Base-by-base conservation (phyloP, 176 grass and related monocot genomes). In the Avena atlantica region DNA sequence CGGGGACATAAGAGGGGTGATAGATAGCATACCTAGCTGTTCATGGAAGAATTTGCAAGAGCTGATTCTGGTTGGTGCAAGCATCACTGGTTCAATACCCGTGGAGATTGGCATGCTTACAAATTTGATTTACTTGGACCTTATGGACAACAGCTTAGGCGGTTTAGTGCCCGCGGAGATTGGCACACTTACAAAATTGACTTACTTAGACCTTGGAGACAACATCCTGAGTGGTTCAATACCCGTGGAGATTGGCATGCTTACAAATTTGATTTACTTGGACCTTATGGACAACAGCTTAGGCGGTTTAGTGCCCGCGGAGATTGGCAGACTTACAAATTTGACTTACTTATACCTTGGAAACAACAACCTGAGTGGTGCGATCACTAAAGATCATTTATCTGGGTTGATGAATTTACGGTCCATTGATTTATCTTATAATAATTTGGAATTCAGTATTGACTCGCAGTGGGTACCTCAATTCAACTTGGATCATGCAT, bases 371-470 rank as follows among this genome's bases (percentile, higher is more conserved):
- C 48, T 91, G 2, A 8, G 17, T n/a, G 81, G 85, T 40, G 47
- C 66, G 14, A 31, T 91, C 2, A 49, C 81, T 6, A 23, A 88
- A 61, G 61, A 76, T 6, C 80, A 88, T 61, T 81, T 91, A 25
- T 5, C 2, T 1, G 49, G 52, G 9, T 36, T 87, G 6, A 2
- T 16, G 4, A 88, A 14, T 20, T 85, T 91, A 8, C 12, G 25
- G 6, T 2, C 0, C 0, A 12, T 85, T 12, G 12, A 21, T 17
- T 81, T 88, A 21, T 63, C 42, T 16, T 0, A 9, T 2, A 91
- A 88, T 49, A 36, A 25, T 72, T 66, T 88, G 11, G 50, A 29
- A 17, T 0, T 90, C 1, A 11, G 1, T 80, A 2, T 77, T 21
- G 36, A 74, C 52, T 19, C 8, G 14, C 36, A 71, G 45, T 90